Conservation (phyloP, 2,329 filamentous ascomycete species). For the Phialocephala subalpina region DNA sequence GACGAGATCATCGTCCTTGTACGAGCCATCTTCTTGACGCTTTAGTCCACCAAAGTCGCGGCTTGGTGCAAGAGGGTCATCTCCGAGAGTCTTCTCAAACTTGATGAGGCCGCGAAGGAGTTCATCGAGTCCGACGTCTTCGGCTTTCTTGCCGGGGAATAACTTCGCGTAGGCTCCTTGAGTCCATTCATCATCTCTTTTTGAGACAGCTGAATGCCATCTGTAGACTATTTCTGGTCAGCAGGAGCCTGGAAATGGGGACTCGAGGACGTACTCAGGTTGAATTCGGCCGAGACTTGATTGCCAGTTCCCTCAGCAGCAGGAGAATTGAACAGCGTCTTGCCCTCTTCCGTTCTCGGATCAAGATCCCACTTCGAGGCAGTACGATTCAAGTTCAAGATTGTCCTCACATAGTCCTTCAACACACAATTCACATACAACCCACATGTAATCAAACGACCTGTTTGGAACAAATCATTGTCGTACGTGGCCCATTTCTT, state of each 20-base stretch:
- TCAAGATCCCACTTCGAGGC: conserved; percentile 69
- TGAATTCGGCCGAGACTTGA: conserved; percentile 88
- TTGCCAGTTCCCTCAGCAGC: conserved; percentile 80
- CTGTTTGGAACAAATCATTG: conserved; percentile 82
- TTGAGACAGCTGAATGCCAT: conserved; percentile 83
- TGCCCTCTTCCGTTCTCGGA: conserved; percentile 71
- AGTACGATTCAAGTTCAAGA: conserved; percentile 46
- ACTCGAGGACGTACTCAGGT: conserved; percentile 58
- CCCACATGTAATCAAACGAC: conserved; percentile 76
- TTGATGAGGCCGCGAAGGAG: conserved; percentile 69
- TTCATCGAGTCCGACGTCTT: conserved; percentile 63
- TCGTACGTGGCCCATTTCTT: conserved; percentile 73
- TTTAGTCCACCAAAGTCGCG: conserved; percentile 73
- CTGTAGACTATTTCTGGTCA: conserved; percentile 64
- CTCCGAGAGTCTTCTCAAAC: conserved; percentile 66
- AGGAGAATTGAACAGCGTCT: conserved; percentile 56
- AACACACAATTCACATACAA: conserved; percentile 83
- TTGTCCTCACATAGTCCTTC: conserved; percentile 79
- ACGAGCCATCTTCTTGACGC: conserved; percentile 71
- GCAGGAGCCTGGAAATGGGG: background rate
- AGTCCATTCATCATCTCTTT: conserved; percentile 83
- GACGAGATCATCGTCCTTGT: conserved; percentile 79
- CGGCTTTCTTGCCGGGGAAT: conserved; percentile 60
- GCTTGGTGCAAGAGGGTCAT: conserved; percentile 67
- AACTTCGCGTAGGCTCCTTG: conserved; percentile 71